These are phyloP conservation scores for Diaporthe aspalathi DNA, from an alignment of 2,329 filamentous ascomycete genomes.

Conservation along the genomic window DNA sequence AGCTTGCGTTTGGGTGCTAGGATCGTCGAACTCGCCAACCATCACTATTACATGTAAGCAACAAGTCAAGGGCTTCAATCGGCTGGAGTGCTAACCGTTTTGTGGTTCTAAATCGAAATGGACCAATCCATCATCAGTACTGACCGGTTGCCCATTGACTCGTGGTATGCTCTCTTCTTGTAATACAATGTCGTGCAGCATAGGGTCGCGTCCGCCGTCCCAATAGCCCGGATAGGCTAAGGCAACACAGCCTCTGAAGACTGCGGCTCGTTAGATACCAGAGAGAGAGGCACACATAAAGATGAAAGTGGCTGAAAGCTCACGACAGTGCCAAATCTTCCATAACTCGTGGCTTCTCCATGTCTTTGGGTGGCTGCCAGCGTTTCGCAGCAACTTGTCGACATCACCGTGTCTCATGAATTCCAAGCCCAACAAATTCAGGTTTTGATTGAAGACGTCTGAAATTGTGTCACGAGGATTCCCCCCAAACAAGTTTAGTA, in stretches of 20 bases:
- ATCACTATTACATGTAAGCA: conserved; percentile 5
- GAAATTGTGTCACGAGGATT: neutral
- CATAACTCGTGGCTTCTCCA: conserved; percentile 18
- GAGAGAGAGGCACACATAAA: neutral
- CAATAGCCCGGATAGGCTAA: conserved; percentile 14
- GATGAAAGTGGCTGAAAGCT: neutral
- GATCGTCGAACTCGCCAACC: conserved; percentile 21
- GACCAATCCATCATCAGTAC: neutral
- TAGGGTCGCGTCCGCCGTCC: neutral
- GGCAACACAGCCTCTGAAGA: conserved; percentile 18
- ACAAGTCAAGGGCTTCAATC: neutral
- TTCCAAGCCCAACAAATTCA: conserved; percentile 10
- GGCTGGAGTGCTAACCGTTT: neutral
- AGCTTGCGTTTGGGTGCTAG: neutral
- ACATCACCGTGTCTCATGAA: conserved; percentile 32
- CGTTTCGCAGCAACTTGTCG: neutral
- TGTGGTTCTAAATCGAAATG: conserved; percentile 29
- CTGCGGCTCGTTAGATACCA: neutral
- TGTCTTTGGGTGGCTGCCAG: neutral
- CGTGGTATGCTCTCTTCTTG: conserved; percentile 18
- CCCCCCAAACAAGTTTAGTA: neutral
- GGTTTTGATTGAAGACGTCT: neutral
- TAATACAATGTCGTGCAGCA: neutral
- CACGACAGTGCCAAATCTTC: conserved; percentile 26
- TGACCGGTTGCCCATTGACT: neutral